Evolutionary conservation across 345 rosid species (phyloP).

Genomic region (Pelargonium nanum): DNA sequence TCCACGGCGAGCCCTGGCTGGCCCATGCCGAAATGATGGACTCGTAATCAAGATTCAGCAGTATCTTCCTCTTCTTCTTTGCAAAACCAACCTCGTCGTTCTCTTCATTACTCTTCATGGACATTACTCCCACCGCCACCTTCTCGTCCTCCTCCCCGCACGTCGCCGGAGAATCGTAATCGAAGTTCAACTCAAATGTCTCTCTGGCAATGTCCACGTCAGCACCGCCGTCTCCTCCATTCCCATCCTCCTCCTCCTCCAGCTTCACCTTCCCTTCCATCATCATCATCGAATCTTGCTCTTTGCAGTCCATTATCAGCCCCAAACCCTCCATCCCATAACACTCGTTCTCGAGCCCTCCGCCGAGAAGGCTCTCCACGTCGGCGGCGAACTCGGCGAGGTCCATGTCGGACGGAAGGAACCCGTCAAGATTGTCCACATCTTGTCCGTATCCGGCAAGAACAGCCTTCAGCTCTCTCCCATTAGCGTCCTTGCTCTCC

Average conservation of each 20-base stretch:
- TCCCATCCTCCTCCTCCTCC: constrained; percentile 31
- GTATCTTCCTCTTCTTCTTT: constrained; percentile 32
- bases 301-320: constrained; percentile 26
- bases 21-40: constrained; percentile 64
- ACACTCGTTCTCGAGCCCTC: constrained; percentile 52
- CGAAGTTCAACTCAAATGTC: constrained; percentile 63
- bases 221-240: constrained; percentile 13
- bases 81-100: constrained; percentile 1
- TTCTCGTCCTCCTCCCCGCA: constrained; percentile 43
- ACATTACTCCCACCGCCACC: constrained; percentile 10
- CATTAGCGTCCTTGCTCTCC: constrained; percentile 3
- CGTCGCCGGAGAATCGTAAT: constrained; percentile 40
- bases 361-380: constrained; percentile 75
- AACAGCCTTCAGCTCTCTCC: constrained; percentile 13
- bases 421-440: constrained; percentile 28
- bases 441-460: constrained; percentile 5
- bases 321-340: constrained; percentile 71
- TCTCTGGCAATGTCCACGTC: constrained; percentile 32
- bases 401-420: constrained; percentile 71
- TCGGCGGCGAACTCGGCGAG: constrained; percentile 84
- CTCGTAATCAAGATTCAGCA: constrained; percentile 60
- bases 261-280: constrained; percentile 29
- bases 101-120: constrained; percentile 6
- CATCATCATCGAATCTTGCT: constrained; percentile 11
- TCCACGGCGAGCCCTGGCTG: constrained; percentile 67